Evolutionary conservation across 2,329 filamentous ascomycete species (phyloP), one percentile per base, ranked within the genome.

Genomic region (Claviceps purpurea): DNA sequence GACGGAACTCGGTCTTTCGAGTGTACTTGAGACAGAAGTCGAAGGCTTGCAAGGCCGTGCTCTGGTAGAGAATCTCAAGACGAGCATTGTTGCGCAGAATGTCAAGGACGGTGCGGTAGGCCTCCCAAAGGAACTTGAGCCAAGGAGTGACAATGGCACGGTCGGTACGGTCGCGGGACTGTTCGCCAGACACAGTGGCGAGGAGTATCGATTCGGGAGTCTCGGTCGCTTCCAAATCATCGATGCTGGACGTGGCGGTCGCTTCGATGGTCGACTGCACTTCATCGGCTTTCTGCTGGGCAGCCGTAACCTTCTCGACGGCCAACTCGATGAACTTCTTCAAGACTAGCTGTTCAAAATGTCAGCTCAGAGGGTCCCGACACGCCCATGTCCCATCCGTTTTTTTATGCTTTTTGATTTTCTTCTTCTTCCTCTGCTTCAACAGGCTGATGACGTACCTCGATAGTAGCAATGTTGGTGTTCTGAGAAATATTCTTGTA

Each of bases 401-500:
- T 34, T 34, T 34, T 34, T 34, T 14, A 13, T 5, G 20, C 4
- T 24, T 43, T 37, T 48, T 16, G 5, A 40, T 40, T 24, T 44
- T 43, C 24, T 11, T 34, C 34, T 22, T n/a, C 4, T 30, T 45
- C 26, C n/a, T 4, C 24, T 45, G 41, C 8, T 46, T 30, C 8
- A 30, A 37, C 41, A 24, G 44, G 20, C 4, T n/a, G 24, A 18
- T 37, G 51, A 64, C 68, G 44, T 73, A 89, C 86, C 82, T 97
- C 93, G 68, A 98, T 98, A 56, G 93, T 98, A 62, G 82, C 89
- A 60, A 98, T 89, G 68, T 97, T 97, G 62, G 91, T 95, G 75
- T 98, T 98, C 71, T 98, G 93, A 52, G 90, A 91, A 61, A 96
- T 97, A 71, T 98, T 98, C 79, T 98, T 98, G 81, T 98, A 98